Evolutionary conservation across 2,329 filamentous ascomycete genomes (phyloP), one percentile per base, ranked within the genome.

Genomic region (Arthrinium phaeospermum): DNA sequence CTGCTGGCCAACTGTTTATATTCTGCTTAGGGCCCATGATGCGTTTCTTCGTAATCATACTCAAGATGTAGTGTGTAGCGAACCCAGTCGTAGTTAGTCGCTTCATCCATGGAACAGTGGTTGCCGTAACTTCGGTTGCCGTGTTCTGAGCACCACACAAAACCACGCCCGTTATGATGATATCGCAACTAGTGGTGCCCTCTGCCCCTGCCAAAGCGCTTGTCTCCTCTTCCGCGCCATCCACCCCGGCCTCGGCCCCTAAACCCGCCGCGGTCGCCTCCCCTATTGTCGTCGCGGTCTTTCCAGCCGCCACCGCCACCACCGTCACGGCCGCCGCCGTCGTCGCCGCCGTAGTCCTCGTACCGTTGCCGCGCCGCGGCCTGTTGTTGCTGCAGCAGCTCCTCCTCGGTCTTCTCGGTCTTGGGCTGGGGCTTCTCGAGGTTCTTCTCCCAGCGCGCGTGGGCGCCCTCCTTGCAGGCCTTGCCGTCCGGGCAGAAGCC

Each of bases 401-500:
- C 87, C 83, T 79, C 89, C 81, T 84, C 89, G 81, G 83, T 88
- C 77, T 91, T 89, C 70, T 90, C 88, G 22, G 88, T 85, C 85
- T 92, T 93, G 75, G 93, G 91, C 44, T 89, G 90, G 10, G 92
- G 94, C 85, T 92, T 93, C 80, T 94, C 92, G 51, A 95, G 84
- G 75, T 95, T 91, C 78, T 90, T 90, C 34, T 91, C 90, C 91
- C 94, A 98, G 73, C 91, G 89, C 3, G 96, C 91, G 82, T 99
- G 96, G 7, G 94, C 92, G 27, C 94, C 94, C 75, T 92, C 90
- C 79, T 91, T 91, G 83, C 96, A 99, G 10, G 86, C 85, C 74
- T 86, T 88, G 1, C 82, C 96, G 71, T 97, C 93, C 0, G 96
- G 96, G 81, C 96, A 99, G 85, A 99, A 99, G 1, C 96, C 96